A percentile compares a stretch with the other conserved stretches of the same genome.
These are phyloP conservation scores for Pichia sp. DNA, from an alignment of 1,139 yeast genomes.

Conservation along the genomic window DNA sequence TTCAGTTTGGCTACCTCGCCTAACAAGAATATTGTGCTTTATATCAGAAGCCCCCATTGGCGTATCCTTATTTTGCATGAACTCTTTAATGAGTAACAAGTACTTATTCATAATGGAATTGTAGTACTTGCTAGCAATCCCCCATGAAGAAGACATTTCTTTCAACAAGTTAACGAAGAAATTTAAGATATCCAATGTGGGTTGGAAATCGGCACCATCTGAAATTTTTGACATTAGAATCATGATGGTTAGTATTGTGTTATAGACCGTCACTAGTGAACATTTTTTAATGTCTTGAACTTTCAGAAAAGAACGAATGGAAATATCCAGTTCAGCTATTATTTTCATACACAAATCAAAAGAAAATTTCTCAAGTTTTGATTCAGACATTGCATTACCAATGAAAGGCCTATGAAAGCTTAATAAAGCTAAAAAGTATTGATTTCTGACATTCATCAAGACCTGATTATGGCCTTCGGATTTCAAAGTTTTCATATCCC, in stretches of 20 bases:
- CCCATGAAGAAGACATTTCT: constrained; percentile 5
- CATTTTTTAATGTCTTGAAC: constrained; percentile 1
- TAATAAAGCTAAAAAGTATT: constrained; percentile 5
- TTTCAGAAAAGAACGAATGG: not conserved
- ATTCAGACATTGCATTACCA: not conserved
- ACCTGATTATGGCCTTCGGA: constrained; percentile 4
- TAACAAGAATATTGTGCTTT: not conserved
- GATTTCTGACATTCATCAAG: constrained; percentile 5
- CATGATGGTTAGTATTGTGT: constrained; percentile 2
- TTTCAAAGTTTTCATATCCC: not conserved
- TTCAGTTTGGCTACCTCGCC: not conserved
- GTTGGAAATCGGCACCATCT: not conserved
- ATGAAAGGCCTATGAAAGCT: constrained; percentile 8
- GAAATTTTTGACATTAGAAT: not conserved
- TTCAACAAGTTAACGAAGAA: constrained; percentile 2
- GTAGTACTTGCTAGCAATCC: constrained; percentile 5
- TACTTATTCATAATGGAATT: constrained; percentile 4
- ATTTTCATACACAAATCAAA: not conserved
- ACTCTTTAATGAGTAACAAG: not conserved
- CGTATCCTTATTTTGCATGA: not conserved
- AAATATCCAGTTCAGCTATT: not conserved
- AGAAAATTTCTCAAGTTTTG: not conserved
- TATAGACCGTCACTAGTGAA: constrained; percentile 6
- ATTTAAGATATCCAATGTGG: not conserved
- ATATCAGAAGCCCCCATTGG: not conserved